Percentiles rank a stretch among this genome's conserved stretches.
These are phyloP conservation scores for Quercus ilex DNA, from an alignment of 306 rosid genomes.

Conservation along the genomic window DNA sequence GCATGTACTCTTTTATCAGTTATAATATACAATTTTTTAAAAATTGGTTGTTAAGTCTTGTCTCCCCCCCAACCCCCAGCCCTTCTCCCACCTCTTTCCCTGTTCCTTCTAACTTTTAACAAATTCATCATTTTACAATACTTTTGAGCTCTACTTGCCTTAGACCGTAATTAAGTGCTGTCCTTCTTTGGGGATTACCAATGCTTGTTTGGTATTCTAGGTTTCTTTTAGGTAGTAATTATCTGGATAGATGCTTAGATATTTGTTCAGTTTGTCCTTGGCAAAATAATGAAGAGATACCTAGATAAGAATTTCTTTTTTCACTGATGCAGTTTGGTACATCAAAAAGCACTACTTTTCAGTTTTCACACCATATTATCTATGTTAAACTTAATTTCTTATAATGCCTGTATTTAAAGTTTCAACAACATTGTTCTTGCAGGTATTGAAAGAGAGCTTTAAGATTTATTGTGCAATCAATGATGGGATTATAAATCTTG, in stretches of 20 bases:
- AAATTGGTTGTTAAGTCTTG: neutral
- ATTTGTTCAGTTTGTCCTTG: neutral
- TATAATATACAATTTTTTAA: neutral
- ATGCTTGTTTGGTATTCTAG: neutral
- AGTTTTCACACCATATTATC: too few relatives aligned
- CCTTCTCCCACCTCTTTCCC: neutral
- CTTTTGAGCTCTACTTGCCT: neutral
- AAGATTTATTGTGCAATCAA: constrained; percentile 87
- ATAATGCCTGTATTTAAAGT: neutral
- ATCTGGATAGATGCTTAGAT: neutral
- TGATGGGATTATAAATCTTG: constrained; percentile 97
- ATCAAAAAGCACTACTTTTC: neutral
- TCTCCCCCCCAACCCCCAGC: neutral
- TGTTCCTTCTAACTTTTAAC: neutral
- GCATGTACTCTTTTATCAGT: neutral
- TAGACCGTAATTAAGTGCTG: neutral
- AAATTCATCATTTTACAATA: neutral
- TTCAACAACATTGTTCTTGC: constrained; percentile 21
- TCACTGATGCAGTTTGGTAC: neutral
- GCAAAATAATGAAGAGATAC: neutral
- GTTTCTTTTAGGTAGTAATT: too few relatives aligned
- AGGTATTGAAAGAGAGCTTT: constrained; percentile 97
- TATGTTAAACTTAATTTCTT: neutral
- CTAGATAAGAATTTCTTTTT: neutral
- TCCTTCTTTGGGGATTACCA: neutral